A percentile compares a stretch with the other conserved stretches of the same genome.
phyloP scores from a whole-genome alignment of 1,139 yeast genomes.

The Pichia sp. region DNA sequence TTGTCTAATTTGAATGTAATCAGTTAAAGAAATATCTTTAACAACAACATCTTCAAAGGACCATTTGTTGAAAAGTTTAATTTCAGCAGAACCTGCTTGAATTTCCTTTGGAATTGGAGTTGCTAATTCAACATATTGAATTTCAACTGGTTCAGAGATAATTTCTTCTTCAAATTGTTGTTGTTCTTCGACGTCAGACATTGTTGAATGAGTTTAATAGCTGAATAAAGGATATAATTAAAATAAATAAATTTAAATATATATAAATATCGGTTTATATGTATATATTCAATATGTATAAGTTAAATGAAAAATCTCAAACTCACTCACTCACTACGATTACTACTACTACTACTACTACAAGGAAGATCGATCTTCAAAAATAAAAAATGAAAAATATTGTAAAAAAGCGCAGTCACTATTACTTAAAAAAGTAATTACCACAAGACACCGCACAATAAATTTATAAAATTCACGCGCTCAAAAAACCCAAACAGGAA shows the following conservation, averaged over 20 bases:
- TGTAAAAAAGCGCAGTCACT: slow-evolving; percentile 21
- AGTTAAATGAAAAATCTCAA: too few relatives aligned
- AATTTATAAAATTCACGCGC: neutral
- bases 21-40: slow-evolving; percentile 96
- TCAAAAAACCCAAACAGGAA: slow-evolving; percentile 24
- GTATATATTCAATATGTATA: neutral
- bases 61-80: slow-evolving; percentile 99
- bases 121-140: slow-evolving; percentile 72
- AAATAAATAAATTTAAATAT: neutral
- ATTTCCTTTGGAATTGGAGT: slow-evolving; percentile 96
- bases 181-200: slow-evolving; percentile 32
- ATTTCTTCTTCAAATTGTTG: slow-evolving; percentile 21
- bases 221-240: neutral
- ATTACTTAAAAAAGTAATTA: slow-evolving; percentile 13
- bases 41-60: slow-evolving; percentile 95
- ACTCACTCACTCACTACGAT: too few relatives aligned
- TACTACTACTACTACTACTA: too few relatives aligned
- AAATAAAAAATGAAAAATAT: too few relatives aligned
- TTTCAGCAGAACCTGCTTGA: slow-evolving; percentile 92
- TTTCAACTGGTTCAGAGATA: slow-evolving; percentile 35
- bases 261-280: too few relatives aligned
- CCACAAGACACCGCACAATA: slow-evolving; percentile 8
- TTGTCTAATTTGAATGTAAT: slow-evolving; percentile 95
- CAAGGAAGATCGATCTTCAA: too few relatives aligned
- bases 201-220: slow-evolving; percentile 8